Evolutionary conservation across 345 rosid species (phyloP), one percentile per base, ranked within the genome.

Genomic region (Corymbia maculata): DNA sequence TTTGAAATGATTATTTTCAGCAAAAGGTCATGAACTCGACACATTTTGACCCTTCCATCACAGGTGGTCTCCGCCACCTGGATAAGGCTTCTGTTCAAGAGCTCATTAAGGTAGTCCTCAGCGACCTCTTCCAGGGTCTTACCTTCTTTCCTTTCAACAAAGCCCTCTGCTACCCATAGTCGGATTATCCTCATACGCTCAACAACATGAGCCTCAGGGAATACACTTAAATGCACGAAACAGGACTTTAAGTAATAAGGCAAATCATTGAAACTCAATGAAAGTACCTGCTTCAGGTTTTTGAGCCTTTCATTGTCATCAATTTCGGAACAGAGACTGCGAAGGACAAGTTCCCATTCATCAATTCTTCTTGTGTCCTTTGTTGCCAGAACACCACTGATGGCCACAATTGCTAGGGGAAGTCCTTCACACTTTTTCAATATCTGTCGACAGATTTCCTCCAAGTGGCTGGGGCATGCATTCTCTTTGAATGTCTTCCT

Each of bases 101-200:
- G 94, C 88, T 93, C 92, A 49, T 85, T 57, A 22, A 94, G 89
- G 93, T 92, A 94, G 11, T 86, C 92, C 82, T 91, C 92, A 9
- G 91, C 95, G 50, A 90, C 93, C 85, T 94, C 94, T 88, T 94
- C 94, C 12, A 32, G 80, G 44, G 92, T 89, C 89, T 75, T 92
- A 11, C 94, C 95, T 85, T 89, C 90, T 88, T 90, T 92, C 36
- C 64, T 87, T 89, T 89, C 91, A 42, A 94, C 91, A 55, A 94
- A 93, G 9, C 94, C 93, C 85, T 93, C 93, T 0, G 94, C 93
- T 21, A 89, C 89, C 95, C 95, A 94, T 51, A 94, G 61, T 9
- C 94, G 90, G 85, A 93, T 70, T 44, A 93, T 86, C 86, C 89
- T 91, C 87, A 52, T 66, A 2, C 68, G 87, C 44, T 91, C 90